Percentiles rank a stretch among this genome's conserved stretches.
Conservation (phyloP, 257 asterid species). For the Ilex aquifolium region DNA sequence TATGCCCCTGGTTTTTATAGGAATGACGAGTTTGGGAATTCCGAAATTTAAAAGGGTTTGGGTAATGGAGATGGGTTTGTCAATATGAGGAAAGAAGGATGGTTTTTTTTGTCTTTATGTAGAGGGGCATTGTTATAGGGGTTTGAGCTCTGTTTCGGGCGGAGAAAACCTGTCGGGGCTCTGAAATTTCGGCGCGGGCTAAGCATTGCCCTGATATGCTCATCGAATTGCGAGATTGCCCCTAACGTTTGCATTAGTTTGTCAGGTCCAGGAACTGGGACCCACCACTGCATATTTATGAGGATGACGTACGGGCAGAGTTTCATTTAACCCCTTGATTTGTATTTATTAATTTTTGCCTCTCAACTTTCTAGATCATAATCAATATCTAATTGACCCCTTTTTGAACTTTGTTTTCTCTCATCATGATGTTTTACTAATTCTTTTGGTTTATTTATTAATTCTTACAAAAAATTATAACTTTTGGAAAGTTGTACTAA, state of each 20-base stretch:
- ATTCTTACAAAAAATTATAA: too few relatives aligned
- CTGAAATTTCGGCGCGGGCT: conserved; percentile 39
- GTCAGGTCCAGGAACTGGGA: conserved; percentile 16
- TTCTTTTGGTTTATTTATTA: too few relatives aligned
- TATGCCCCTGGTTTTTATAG: conserved; percentile 11
- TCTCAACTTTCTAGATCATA: too few relatives aligned
- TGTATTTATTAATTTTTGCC: too few relatives aligned
- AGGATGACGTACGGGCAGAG: too few relatives aligned
- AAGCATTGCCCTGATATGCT: conserved; percentile 11
- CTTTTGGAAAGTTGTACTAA: too few relatives aligned
- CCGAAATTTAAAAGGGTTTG: too few relatives aligned
- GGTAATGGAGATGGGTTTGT: conserved; percentile 30
- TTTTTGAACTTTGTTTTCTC: too few relatives aligned
- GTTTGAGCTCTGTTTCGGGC: conserved; percentile 43
- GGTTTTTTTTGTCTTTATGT: conserved; percentile 25
- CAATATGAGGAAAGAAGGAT: conserved; percentile 29
- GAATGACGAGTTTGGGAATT: background rate
- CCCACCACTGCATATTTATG: conserved; percentile 5
- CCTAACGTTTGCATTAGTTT: conserved; percentile 36
- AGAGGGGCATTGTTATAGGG: conserved; percentile 38
- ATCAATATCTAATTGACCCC: too few relatives aligned
- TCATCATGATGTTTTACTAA: too few relatives aligned
- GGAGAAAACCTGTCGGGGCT: conserved; percentile 28
- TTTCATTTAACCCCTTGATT: too few relatives aligned
- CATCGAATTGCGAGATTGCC: conserved; percentile 23